Percentiles rank a stretch among this genome's conserved stretches.
Evolutionary conservation across 2,329 filamentous ascomycete species (phyloP).

Genomic region (Lachnellula subtilissima): DNA sequence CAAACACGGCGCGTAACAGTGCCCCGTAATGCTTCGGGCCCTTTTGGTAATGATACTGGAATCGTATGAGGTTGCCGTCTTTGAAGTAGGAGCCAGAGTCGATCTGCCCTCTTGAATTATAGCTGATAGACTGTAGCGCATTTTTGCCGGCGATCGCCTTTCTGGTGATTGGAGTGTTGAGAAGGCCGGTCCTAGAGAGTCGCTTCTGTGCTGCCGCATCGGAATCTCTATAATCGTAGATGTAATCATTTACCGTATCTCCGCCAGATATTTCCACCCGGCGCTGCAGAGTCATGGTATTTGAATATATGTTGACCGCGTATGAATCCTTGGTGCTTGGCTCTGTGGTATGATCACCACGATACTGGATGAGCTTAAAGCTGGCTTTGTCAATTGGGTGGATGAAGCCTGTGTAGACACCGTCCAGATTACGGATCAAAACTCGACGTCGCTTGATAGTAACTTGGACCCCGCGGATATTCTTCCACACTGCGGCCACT

Average conservation of each 20-base stretch:
- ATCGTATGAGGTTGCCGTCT: slow-evolving; percentile 46
- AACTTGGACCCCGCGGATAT: slow-evolving; percentile 45
- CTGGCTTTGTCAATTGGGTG: slow-evolving; percentile 5
- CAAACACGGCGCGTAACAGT: slow-evolving; percentile 48
- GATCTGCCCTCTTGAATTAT: slow-evolving; percentile 47
- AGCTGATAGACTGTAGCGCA: slow-evolving; percentile 40
- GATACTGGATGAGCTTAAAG: slow-evolving; percentile 16
- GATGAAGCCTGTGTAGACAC: slow-evolving; percentile 44
- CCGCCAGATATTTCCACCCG: slow-evolving; percentile 28
- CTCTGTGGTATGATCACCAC: slow-evolving; percentile 34
- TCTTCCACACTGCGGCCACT: slow-evolving; percentile 42
- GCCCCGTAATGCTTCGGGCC: slow-evolving; percentile 48
- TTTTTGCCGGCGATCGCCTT: slow-evolving; percentile 42
- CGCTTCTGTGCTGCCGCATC: slow-evolving; percentile 25
- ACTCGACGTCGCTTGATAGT: slow-evolving; percentile 42
- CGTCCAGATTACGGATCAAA: slow-evolving; percentile 41
- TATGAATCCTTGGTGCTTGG: slow-evolving; percentile 39
- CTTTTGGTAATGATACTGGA: slow-evolving; percentile 51
- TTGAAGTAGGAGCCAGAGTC: slow-evolving; percentile 48
- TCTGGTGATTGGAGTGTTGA: slow-evolving; percentile 38
- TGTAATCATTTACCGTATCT: slow-evolving; percentile 40
- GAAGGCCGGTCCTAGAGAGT: slow-evolving; percentile 9
- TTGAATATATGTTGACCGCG: slow-evolving; percentile 43
- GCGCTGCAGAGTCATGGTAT: slow-evolving; percentile 39
- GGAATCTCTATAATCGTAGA: slow-evolving; percentile 41